Conservation (phyloP, 139 green algal species). For the Zygnema circumcarinatum region DNA sequence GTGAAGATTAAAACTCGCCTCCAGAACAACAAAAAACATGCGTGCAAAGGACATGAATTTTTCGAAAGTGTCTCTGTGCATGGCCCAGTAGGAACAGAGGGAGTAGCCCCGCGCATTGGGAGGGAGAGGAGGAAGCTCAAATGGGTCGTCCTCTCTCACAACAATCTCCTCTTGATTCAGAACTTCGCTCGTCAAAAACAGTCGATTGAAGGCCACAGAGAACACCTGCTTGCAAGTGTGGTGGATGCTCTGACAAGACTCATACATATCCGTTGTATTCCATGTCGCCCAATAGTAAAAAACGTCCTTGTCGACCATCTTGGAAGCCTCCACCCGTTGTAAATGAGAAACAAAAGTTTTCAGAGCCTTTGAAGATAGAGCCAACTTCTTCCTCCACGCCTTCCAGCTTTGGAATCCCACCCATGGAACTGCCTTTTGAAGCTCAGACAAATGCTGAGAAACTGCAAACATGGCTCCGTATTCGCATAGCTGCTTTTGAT, state of each 20-base stretch:
- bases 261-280: background rate
- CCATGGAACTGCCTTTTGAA: background rate
- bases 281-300: background rate
- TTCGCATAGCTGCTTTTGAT: background rate
- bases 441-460: background rate
- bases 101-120: background rate
- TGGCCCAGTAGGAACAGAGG: background rate
- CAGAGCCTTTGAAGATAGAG: background rate
- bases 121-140: background rate
- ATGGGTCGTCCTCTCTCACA: background rate
- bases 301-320: background rate
- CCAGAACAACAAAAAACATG: background rate
- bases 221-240: background rate
- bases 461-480: constrained; percentile 4
- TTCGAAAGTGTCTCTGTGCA: background rate
- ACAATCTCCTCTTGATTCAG: background rate
- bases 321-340: too few relatives aligned
- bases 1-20: background rate
- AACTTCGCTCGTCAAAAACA: too few relatives aligned
- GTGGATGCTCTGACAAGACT: background rate
- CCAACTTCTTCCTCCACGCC: background rate
- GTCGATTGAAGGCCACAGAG: background rate
- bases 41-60: background rate
- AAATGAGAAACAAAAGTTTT: background rate
- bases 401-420: background rate